phyloP scores from a whole-genome alignment of 805 yeast species.

The Tetrapisispora nanseiensis region DNA sequence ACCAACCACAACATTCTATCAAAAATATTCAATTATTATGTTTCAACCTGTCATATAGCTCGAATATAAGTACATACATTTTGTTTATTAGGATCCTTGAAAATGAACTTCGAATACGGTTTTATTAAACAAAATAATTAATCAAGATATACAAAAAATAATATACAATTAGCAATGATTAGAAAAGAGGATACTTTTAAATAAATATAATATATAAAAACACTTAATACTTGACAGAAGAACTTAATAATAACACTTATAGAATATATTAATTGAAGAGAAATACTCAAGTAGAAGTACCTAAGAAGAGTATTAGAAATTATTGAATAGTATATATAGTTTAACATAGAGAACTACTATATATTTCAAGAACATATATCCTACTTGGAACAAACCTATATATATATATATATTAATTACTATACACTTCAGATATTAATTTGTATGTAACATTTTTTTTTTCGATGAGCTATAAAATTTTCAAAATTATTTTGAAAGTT shows the following conservation, averaged over 20 bases:
- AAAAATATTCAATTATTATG: no score
- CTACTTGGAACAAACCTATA: no score
- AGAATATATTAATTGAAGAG: no score
- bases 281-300: no score
- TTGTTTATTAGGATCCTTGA: slow-evolving; percentile 11
- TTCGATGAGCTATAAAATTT: neutral
- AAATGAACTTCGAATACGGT: slow-evolving; percentile 4
- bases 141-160: neutral
- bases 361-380: no score
- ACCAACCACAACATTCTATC: no score
- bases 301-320: no score
- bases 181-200: neutral
- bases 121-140: neutral
- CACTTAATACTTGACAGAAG: neutral
- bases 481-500: neutral
- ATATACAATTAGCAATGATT: neutral
- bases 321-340: no score
- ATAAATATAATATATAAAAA: neutral
- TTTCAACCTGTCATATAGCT: no score
- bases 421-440: neutral
- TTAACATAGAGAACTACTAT: no score
- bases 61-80: slow-evolving; percentile 13
- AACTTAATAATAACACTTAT: no score
- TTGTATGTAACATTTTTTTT: neutral
- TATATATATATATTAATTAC: no score